Evolutionary conservation across 306 rosid species (phyloP).

Genomic region (Lathyrus aphaca): DNA sequence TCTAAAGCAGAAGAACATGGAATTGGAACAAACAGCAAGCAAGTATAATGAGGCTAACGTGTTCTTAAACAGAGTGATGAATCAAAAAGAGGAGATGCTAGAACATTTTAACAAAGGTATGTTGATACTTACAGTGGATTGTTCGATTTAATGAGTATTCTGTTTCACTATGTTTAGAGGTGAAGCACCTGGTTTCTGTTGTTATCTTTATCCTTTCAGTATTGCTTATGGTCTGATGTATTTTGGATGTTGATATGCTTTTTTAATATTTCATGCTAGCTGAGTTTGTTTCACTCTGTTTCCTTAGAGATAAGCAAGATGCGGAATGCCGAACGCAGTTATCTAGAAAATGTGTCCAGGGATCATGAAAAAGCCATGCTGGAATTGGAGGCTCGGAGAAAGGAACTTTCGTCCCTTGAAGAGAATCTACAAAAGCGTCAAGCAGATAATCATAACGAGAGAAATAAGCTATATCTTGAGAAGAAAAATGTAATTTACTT

Average conservation of each 20-base stretch:
- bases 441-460: slow-evolving; percentile 57
- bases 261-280: slow-evolving; percentile 29
- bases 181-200: slow-evolving; percentile 6
- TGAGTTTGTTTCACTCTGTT: slow-evolving; percentile 31
- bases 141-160: slow-evolving; percentile 10
- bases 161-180: slow-evolving; percentile 4
- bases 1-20: slow-evolving; percentile 48
- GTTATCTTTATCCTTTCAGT: slow-evolving; percentile 12
- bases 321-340: slow-evolving; percentile 43
- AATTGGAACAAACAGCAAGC: slow-evolving; percentile 51
- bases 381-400: slow-evolving; percentile 52
- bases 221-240: slow-evolving; percentile 13
- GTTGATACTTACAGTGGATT: slow-evolving; percentile 16
- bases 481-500: slow-evolving; percentile 58
- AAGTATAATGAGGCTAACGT: slow-evolving; percentile 45
- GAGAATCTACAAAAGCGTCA: slow-evolving; percentile 51
- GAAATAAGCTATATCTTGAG: slow-evolving; percentile 48
- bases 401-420: slow-evolving; percentile 55
- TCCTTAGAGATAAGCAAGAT: slow-evolving; percentile 53
- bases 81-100: slow-evolving; percentile 50
- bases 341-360: slow-evolving; percentile 41
- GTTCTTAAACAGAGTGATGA: slow-evolving; percentile 48
- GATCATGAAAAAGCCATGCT: slow-evolving; percentile 51
- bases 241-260: slow-evolving; percentile 17
- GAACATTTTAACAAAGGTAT: slow-evolving; percentile 56